Evolutionary conservation across 1,139 yeast species (phyloP).

Genomic region (Lodderomyces jiufengensis): DNA sequence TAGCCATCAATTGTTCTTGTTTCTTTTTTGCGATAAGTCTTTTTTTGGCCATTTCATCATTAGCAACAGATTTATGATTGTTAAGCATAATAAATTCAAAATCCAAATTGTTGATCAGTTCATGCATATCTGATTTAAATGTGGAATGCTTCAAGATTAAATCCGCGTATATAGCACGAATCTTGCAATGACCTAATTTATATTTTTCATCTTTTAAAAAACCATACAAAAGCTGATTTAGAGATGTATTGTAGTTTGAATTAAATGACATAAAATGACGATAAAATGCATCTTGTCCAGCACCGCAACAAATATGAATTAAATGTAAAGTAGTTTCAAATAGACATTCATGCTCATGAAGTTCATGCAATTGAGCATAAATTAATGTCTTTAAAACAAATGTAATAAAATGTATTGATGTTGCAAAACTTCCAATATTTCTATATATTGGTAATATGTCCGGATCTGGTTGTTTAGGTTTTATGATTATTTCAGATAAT

Average conservation of each 20-base stretch:
- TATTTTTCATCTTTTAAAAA: conserved; percentile 40
- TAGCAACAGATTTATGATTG: conserved; percentile 16
- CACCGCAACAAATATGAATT: conserved; percentile 49
- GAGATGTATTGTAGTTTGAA: conserved; percentile 30
- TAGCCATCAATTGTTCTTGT: conserved; percentile 70
- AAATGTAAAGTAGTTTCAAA: conserved; percentile 63
- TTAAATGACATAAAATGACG: conserved; percentile 20
- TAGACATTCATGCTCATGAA: conserved; percentile 50
- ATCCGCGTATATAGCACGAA: conserved; percentile 49
- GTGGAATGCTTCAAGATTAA: conserved; percentile 27
- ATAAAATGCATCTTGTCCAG: conserved; percentile 26
- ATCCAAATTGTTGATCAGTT: conserved; percentile 22
- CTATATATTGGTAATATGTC: conserved; percentile 33
- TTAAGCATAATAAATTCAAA: conserved; percentile 10
- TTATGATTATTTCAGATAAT: conserved; percentile 43
- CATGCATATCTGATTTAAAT: conserved; percentile 19
- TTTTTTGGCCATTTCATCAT: conserved; percentile 54
- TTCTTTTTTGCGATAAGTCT: conserved; percentile 70
- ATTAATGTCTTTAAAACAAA: conserved; percentile 49
- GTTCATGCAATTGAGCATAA: conserved; percentile 37
- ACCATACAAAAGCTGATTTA: conserved; percentile 44
- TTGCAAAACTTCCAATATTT: conserved; percentile 42
- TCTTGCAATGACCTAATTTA: conserved; percentile 45
- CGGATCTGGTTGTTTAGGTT: conserved; percentile 36
- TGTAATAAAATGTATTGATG: conserved; percentile 48